A percentile compares a stretch with the other conserved stretches of the same genome.
Conservation (phyloP, 106 monocot genomes). For the Iris macrosiphon region DNA sequence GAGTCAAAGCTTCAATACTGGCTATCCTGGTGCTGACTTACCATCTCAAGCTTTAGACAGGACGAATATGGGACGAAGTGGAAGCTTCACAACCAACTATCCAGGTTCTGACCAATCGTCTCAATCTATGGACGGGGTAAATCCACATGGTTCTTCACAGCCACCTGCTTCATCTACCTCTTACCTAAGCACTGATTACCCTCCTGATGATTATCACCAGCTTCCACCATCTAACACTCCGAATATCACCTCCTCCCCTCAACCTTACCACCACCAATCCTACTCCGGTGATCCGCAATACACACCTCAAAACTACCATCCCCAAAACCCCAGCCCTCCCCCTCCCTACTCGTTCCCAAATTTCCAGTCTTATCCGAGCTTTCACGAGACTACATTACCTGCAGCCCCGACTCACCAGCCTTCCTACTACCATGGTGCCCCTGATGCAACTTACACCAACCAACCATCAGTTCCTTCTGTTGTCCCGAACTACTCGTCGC, state of each 20-base stretch:
- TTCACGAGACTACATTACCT: slow-evolving; percentile 43
- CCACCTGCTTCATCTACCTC: slow-evolving; percentile 12
- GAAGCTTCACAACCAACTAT: slow-evolving; percentile 18
- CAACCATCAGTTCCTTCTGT: slow-evolving; percentile 22
- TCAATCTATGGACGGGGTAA: slow-evolving; percentile 11
- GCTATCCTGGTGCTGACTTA: slow-evolving; percentile 12
- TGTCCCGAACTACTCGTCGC: neutral
- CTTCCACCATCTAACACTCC: slow-evolving; percentile 10
- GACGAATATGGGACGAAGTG: slow-evolving; percentile 25
- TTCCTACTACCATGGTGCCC: slow-evolving; percentile 28
- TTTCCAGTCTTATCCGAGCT: slow-evolving; percentile 67
- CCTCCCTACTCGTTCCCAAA: slow-evolving; percentile 37
- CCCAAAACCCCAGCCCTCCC: neutral
- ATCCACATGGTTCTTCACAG: slow-evolving; percentile 5
- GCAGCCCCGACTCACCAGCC: slow-evolving; percentile 41
- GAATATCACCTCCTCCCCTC: slow-evolving; percentile 19
- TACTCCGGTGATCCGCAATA: slow-evolving; percentile 18
- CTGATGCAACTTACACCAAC: neutral
- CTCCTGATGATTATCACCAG: slow-evolving; percentile 24
- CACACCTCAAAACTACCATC: neutral
- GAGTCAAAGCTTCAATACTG: slow-evolving; percentile 32
- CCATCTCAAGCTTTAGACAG: slow-evolving; percentile 25
- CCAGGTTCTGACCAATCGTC: slow-evolving; percentile 6
- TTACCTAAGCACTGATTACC: slow-evolving; percentile 15
- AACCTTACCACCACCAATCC: slow-evolving; percentile 19